phyloP scores from a whole-genome alignment of 805 yeast genomes.

The Lachancea thermotolerans region DNA sequence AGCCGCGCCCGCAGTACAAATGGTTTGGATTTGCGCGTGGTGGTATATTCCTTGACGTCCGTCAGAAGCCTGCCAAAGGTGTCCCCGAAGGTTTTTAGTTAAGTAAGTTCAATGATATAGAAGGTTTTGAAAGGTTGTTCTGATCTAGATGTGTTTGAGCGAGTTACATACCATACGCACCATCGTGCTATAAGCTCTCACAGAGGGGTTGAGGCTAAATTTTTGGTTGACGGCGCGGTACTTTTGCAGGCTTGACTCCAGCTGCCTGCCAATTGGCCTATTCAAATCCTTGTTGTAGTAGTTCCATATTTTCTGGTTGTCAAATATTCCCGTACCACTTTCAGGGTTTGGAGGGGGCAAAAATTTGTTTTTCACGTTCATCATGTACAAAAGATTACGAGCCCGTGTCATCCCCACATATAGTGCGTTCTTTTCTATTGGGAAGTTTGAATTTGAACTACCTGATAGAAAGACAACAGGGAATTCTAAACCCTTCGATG shows the following conservation, averaged over 20 bases:
- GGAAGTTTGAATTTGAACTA: slow-evolving; percentile 7
- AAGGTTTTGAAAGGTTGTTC: too few species aligned
- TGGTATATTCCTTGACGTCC: slow-evolving; percentile 39
- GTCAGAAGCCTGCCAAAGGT: slow-evolving; percentile 63
- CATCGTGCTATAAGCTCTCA: background rate
- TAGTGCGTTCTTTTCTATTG: slow-evolving; percentile 37
- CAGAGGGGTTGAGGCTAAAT: slow-evolving; percentile 9
- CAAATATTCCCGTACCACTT: background rate
- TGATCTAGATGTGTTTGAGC: background rate
- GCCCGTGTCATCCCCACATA: slow-evolving; percentile 71
- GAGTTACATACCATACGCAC: background rate
- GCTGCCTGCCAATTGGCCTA: background rate
- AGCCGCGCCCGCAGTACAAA: slow-evolving; percentile 28
- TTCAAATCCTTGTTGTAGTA: slow-evolving; percentile 25
- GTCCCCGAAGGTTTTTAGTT: slow-evolving; percentile 73
- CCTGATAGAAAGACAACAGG: slow-evolving; percentile 55
- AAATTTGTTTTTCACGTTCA: slow-evolving; percentile 16
- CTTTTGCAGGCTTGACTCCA: background rate
- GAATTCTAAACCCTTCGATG: slow-evolving; percentile 69
- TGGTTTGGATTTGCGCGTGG: slow-evolving; percentile 48
- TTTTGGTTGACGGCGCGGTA: slow-evolving; percentile 11
- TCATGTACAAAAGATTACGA: slow-evolving; percentile 30
- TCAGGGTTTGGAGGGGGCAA: background rate
- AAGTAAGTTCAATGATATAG: background rate
- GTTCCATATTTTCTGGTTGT: slow-evolving; percentile 24